Percentiles rank a stretch among this genome's conserved stretches.
Evolutionary conservation across 2,329 filamentous ascomycete genomes (phyloP).

Genomic region (Apiospora rasikravindrae): DNA sequence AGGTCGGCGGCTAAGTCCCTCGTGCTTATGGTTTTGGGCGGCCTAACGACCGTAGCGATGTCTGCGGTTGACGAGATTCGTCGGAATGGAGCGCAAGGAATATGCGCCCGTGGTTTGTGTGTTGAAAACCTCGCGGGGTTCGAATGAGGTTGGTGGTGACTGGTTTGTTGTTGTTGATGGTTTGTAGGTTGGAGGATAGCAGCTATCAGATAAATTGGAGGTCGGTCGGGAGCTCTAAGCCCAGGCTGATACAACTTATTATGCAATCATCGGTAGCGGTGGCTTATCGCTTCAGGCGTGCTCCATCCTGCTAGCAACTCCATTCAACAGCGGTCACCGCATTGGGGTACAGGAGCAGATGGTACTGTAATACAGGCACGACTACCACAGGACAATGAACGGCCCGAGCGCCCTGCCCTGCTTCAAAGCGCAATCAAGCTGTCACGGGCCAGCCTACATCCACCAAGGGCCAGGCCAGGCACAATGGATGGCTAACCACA

Average conservation of each 20-base stretch:
- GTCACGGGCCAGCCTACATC: background rate
- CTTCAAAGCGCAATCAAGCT: background rate
- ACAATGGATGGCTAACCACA: background rate
- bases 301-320: background rate
- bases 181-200: background rate
- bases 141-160: background rate
- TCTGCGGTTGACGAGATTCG: background rate
- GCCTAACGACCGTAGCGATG: background rate
- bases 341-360: slow-evolving; percentile 2
- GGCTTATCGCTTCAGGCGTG: slow-evolving; percentile 11
- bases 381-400: background rate
- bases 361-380: background rate
- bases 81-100: background rate
- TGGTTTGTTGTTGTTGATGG: background rate
- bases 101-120: background rate
- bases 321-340: background rate
- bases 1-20: slow-evolving; percentile 21
- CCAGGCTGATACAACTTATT: slow-evolving; percentile 6
- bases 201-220: slow-evolving; percentile 13
- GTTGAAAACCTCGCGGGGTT: background rate
- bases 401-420: background rate
- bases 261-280: slow-evolving; percentile 4
- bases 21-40: background rate
- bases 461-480: background rate
- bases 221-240: slow-evolving; percentile 11